Evolutionary conservation across 2,329 filamentous ascomycete genomes (phyloP).

Genomic region (Ophiostoma ulmi): DNA sequence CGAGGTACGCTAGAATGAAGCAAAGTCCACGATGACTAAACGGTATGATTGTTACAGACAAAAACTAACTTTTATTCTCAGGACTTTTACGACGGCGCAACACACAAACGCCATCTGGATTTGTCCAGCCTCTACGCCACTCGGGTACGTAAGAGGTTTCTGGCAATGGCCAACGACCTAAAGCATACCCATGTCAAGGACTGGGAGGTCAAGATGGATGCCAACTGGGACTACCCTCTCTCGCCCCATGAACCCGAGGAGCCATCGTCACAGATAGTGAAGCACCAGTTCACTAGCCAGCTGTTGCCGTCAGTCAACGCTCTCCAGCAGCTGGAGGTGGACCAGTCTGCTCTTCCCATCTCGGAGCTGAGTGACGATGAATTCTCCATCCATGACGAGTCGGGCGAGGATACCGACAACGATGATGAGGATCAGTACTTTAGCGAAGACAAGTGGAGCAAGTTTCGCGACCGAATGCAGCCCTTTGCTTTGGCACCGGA

Average conservation of each 20-base stretch:
- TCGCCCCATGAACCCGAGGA: background rate
- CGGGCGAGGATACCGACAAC: background rate
- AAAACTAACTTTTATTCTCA: background rate
- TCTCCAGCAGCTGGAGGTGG: background rate
- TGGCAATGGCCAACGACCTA: background rate
- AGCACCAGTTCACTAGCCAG: slow-evolving; percentile 4
- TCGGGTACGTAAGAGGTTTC: background rate
- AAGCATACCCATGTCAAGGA: background rate
- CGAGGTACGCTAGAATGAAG: background rate
- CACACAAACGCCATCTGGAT: background rate
- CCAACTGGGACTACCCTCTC: slow-evolving; percentile 7
- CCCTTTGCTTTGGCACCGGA: background rate
- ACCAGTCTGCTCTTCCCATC: background rate
- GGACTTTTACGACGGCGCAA: background rate
- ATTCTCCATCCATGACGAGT: background rate
- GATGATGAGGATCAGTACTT: background rate
- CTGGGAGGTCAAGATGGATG: background rate
- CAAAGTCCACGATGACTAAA: too few relatives aligned
- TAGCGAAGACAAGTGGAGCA: background rate
- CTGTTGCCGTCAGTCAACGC: background rate
- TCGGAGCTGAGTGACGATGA: background rate
- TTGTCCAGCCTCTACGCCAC: background rate
- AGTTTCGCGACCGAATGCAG: background rate
- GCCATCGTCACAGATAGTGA: background rate
- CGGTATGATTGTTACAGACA: too few relatives aligned